These are phyloP conservation scores for Candida boleticola DNA, from an alignment of 805 yeast genomes.

Conservation along the genomic window DNA sequence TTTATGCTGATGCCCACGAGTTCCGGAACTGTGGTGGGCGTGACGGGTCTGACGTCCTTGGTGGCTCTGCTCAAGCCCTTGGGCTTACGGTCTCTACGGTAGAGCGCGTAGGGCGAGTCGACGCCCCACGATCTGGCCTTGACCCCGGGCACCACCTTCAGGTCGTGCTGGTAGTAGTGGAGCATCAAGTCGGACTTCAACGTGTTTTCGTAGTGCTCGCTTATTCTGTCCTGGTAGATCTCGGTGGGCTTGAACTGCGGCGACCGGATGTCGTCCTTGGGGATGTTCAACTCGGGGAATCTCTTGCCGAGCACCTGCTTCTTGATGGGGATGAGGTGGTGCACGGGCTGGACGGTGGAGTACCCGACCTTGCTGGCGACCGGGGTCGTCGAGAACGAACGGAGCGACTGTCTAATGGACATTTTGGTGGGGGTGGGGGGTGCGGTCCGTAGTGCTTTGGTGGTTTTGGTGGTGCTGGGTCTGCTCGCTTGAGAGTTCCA, in stretches of 20 bases:
- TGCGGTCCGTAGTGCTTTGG: too few species aligned
- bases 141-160: conserved; percentile 53
- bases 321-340: conserved; percentile 76
- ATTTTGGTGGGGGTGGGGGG: background rate
- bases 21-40: conserved; percentile 68
- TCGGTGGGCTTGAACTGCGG: conserved; percentile 73
- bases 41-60: conserved; percentile 68
- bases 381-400: conserved; percentile 41
- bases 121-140: conserved; percentile 85
- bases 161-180: conserved; percentile 70
- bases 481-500: too few species aligned
- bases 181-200: conserved; percentile 75
- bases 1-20: conserved; percentile 68
- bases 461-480: too few species aligned
- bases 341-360: conserved; percentile 86
- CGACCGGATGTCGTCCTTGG: conserved; percentile 74
- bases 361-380: conserved; percentile 46
- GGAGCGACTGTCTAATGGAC: conserved; percentile 20
- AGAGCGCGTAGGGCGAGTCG: conserved; percentile 81
- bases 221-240: conserved; percentile 76
- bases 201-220: conserved; percentile 73
- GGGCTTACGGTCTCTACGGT: conserved; percentile 77
- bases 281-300: conserved; percentile 63
- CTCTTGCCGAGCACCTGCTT: conserved; percentile 75
- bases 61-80: conserved; percentile 71